Evolutionary conservation across 192 early-diverging fungal species (phyloP).

Genomic region (Podila epigama): DNA sequence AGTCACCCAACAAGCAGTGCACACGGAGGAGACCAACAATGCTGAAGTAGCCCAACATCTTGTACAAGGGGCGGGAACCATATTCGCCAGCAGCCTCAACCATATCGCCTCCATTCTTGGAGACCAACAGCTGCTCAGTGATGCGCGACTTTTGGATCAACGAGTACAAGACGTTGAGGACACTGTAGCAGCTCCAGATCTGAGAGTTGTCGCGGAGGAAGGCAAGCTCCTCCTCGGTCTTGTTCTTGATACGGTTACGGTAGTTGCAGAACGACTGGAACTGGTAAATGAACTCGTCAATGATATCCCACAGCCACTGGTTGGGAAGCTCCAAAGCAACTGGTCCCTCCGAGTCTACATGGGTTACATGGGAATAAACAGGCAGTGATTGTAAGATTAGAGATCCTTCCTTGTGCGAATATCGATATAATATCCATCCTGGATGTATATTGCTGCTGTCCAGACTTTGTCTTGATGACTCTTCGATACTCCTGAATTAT

Average conservation of each 20-base stretch:
- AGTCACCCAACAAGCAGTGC: constrained; percentile 96
- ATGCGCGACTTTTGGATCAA: constrained; percentile 96
- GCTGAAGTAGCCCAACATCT: constrained; percentile 97
- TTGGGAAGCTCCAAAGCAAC: constrained; percentile 93
- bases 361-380: neutral
- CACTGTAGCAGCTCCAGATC: constrained; percentile 96
- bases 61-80: constrained; percentile 88
- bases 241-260: constrained; percentile 85
- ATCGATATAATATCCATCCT: too few relatives aligned
- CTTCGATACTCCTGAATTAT: constrained; percentile 4
- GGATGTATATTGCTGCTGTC: too few relatives aligned
- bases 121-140: constrained; percentile 90
- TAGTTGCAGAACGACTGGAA: constrained; percentile 98
- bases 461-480: too few relatives aligned
- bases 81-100: constrained; percentile 89
- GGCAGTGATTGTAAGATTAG: neutral
- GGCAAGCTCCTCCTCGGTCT: constrained; percentile 80
- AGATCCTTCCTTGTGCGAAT: too few relatives aligned
- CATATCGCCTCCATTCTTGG: constrained; percentile 90
- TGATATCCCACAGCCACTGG: constrained; percentile 99
- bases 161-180: constrained; percentile 95
- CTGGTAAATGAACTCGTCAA: constrained; percentile 99
- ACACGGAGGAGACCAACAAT: constrained; percentile 93
- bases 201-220: constrained; percentile 86
- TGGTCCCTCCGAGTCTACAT: constrained; percentile 76